Percentiles rank a stretch among this genome's conserved stretches.
Conservation (phyloP, 495 filamentous ascomycete species). For the Podospora tetraspora region DNA sequence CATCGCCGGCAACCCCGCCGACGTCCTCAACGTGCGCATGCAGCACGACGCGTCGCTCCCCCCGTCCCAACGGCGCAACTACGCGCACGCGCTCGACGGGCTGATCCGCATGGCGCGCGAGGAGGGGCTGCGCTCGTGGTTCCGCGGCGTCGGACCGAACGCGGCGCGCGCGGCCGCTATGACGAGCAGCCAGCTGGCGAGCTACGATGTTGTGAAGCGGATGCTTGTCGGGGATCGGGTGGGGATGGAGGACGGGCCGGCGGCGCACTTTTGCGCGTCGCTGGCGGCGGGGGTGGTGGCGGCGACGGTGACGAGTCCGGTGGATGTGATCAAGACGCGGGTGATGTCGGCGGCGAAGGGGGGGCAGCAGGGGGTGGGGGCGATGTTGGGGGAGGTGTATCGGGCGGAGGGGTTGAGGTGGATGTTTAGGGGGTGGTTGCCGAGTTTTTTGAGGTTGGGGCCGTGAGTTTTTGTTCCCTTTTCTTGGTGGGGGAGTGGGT, state of each 20-base stretch:
- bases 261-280: conserved; percentile 81
- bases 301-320: conserved; percentile 89
- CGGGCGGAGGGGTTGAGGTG: conserved; percentile 74
- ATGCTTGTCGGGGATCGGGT: conserved; percentile 57
- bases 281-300: conserved; percentile 89
- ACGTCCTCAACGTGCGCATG: conserved; percentile 98
- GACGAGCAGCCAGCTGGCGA: conserved; percentile 86
- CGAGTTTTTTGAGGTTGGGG: conserved; percentile 86
- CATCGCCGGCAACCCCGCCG: conserved; percentile 85
- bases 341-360: conserved; percentile 66
- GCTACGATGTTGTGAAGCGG: conserved; percentile 87
- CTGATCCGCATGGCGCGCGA: conserved; percentile 74
- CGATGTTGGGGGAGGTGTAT: conserved; percentile 62
- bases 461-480: conserved; percentile 41
- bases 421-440: conserved; percentile 98
- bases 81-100: conserved; percentile 83
- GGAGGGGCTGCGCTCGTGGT: conserved; percentile 64
- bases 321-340: conserved; percentile 95
- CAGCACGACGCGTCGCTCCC: conserved; percentile 88
- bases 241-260: conserved; percentile 67
- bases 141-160: conserved; percentile 90
- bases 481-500: background rate
- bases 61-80: conserved; percentile 68
- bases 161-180: conserved; percentile 84
- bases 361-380: conserved; percentile 52